Base-by-base conservation (phyloP, 2,329 filamentous ascomycete genomes). In the Alternaria hordeiaustralica region DNA sequence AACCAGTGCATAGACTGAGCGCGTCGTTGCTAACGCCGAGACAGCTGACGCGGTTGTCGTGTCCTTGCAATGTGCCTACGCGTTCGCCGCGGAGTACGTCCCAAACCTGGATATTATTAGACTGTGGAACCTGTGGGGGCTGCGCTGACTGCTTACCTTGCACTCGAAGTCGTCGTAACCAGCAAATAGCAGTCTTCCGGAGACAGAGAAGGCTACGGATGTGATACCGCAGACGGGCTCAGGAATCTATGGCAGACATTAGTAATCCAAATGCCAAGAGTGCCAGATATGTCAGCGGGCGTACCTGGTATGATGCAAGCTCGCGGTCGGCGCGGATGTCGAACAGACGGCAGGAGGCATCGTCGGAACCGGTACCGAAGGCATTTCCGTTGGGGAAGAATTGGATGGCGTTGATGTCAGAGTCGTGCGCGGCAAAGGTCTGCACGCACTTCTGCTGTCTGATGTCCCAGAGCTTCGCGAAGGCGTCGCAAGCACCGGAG, bases 131-230 rank as follows among this genome's bases (percentile, higher is more conserved):
- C 45, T 41, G 26, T 47, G 8, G 15, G 62, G 67, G 62, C 12
- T 36, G 10, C 53, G 41, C 33, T 53, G 49, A 30, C 15, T 60
- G 77, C 89, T 77, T 85, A 97, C 95, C 91, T 98, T 99, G 94
- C 96, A 99, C 84, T 99, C 96, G 77, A 97, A 99, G 80, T 99
- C 96, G 77, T 99, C 96, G 78, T 99, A 99, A 71, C 96, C 96
- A 60, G 96, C 96, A 80, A 99, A 99, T 44, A 99, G 85, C 75
- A 99, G 85, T 79, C 96, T 90, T 63, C 96, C 96, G 61, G 96
- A 99, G 13, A 99, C 95, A 15, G 96, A 99, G 75, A 97, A 98
- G 63, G 95, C 96, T 51, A 99, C 96, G 5, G 96, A 99, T 23
- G 96, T 99, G 76, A 99, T 98, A 75, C 96, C 96, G 80, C 96